These are phyloP conservation scores for Trichophyton rubrum DNA, from an alignment of 2,329 filamentous ascomycete genomes.

Conservation along the genomic window DNA sequence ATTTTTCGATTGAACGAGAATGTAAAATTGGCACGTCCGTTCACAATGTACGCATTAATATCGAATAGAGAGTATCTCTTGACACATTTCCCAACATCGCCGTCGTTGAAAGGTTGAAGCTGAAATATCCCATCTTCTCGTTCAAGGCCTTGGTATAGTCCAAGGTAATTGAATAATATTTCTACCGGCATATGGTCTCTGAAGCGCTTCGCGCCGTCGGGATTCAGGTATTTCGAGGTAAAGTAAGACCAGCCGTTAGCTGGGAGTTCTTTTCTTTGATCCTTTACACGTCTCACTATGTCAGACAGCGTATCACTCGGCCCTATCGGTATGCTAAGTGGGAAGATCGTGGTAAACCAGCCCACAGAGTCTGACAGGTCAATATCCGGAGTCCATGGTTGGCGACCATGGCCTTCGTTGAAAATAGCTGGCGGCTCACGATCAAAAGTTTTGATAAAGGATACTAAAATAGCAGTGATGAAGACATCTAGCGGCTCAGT, in stretches of 20 bases:
- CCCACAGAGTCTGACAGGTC: slow-evolving; percentile 38
- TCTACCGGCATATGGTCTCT: slow-evolving; percentile 24
- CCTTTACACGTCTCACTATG: slow-evolving; percentile 26
- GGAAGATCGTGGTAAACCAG: slow-evolving; percentile 40
- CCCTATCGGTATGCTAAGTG: slow-evolving; percentile 23
- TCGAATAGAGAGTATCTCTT: background rate
- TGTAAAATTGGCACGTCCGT: background rate
- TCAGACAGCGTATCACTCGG: slow-evolving; percentile 16
- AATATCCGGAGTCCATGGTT: slow-evolving; percentile 31
- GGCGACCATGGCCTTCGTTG: slow-evolving; percentile 39
- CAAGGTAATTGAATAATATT: slow-evolving; percentile 32
- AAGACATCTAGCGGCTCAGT: slow-evolving; percentile 27
- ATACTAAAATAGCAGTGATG: slow-evolving; percentile 28
- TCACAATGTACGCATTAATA: background rate
- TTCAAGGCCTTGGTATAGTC: slow-evolving; percentile 33
- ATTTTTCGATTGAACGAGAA: background rate
- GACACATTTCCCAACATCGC: slow-evolving; percentile 5
- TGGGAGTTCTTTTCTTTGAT: slow-evolving; percentile 23
- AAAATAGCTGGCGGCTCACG: slow-evolving; percentile 33
- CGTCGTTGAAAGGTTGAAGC: slow-evolving; percentile 20
- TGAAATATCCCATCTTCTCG: slow-evolving; percentile 33
- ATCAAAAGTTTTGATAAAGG: slow-evolving; percentile 34
- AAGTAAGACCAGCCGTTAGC: slow-evolving; percentile 25
- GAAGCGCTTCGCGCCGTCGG: slow-evolving; percentile 19
- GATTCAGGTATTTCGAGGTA: slow-evolving; percentile 18